phyloP scores from a whole-genome alignment of 768 basidiomycete genomes.

The Xanthoconium stramineum region DNA sequence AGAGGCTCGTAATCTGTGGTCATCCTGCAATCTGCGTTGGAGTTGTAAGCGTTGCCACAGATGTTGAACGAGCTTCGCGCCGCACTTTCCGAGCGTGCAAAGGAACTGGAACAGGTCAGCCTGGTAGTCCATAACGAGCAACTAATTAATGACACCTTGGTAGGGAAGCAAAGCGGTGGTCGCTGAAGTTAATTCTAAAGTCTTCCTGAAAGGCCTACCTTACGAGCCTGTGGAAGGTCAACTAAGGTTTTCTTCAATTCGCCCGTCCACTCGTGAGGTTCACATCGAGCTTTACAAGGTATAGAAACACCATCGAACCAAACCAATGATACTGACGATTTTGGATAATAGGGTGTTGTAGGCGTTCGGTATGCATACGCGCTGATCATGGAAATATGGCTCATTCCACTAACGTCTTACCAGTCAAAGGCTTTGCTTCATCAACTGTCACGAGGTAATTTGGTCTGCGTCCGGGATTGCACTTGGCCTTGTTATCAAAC shows the following conservation, averaged over 20 bases:
- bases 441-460: constrained; percentile 17
- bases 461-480: constrained; percentile 24
- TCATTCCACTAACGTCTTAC: not conserved
- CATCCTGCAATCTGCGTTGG: not conserved
- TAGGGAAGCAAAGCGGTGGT: constrained; percentile 12
- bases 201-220: not conserved
- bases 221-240: constrained; percentile 16
- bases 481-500: constrained; percentile 25
- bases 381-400: not conserved
- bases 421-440: constrained; percentile 12
- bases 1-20: constrained; percentile 16
- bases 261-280: not conserved
- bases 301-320: not conserved
- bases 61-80: constrained; percentile 17
- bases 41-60: constrained; percentile 9
- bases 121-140: not conserved
- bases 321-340: not conserved
- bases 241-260: constrained; percentile 7
- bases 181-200: constrained; percentile 18
- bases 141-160: not conserved
- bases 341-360: constrained; percentile 2
- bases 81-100: constrained; percentile 11
- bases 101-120: constrained; percentile 24
- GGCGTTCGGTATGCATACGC: constrained; percentile 8
- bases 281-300: constrained; percentile 15